Evolutionary conservation across 179 eudicot species (phyloP), one percentile per base, ranked within the genome.

Genomic region (Gypsophila paniculata): DNA sequence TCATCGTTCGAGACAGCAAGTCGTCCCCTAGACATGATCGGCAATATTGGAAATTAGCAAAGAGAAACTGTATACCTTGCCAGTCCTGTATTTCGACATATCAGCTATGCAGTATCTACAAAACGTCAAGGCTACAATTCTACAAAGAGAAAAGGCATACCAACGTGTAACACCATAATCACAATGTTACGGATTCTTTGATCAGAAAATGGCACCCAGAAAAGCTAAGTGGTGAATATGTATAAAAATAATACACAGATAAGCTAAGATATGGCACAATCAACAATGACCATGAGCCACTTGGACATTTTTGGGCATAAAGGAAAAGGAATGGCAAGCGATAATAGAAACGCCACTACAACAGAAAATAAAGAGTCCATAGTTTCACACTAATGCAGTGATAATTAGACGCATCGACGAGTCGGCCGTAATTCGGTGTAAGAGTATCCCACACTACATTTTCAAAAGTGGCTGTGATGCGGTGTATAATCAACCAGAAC

Each of bases 101-200:
- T 94, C 99, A 81, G 99, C 97, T 75, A 94, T 85, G 83, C 99
- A 94, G 76, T 91, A 93, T 85, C 97, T 93, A 71, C 65, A 72
- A 70, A 55, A 18, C 69, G 82, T 83, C 79, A 83, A 90, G 80
- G 85, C 78, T 60, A 13, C 79, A 83, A 90, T 79, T 84, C 78
- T 60, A 13, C 55, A 59, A 72, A 66, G 62, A 14, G 6, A 39
- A 49, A 8, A 70, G 42, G 39, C 23, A 74, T 49, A 14, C 38
- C 18, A 67, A 17, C 23, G 51, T 39, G 32, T 21, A 39, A 5
- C 62, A 18, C 17, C 5, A 29, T 34, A 69, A 18, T 55, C 21
- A 42, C 48, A 23, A 25, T 49, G 54, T 22, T 8, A 59, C 72
- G 25, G 8, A 52, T 25, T 18, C 6, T 25, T 52, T 22, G 5